A percentile compares a stretch with the other conserved stretches of the same genome.
Evolutionary conservation across 805 yeast species (phyloP).

Genomic region (Yarrowia sp.): DNA sequence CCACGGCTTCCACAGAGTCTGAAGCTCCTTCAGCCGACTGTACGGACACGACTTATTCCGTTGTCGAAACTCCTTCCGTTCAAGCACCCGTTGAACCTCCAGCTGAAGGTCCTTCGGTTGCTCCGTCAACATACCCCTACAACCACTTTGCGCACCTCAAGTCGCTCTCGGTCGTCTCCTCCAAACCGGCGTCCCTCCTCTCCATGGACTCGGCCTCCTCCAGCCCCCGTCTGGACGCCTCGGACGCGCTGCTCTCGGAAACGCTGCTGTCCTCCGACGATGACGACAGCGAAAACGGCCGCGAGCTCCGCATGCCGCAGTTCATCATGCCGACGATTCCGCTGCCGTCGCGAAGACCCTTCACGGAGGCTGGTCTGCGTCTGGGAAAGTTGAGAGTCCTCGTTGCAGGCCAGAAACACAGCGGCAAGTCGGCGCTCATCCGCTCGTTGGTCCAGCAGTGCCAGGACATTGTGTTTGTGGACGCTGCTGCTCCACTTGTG

Average conservation of each 20-base stretch:
- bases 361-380: conserved; percentile 32
- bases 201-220: conserved; percentile 1
- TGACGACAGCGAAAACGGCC: conserved; percentile 28
- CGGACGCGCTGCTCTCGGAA: background rate
- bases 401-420: conserved; percentile 86
- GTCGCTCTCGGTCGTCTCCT: background rate
- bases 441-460: conserved; percentile 74
- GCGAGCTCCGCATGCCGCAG: conserved; percentile 17
- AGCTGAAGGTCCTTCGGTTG: too few species aligned
- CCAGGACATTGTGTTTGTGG: conserved; percentile 34
- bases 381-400: conserved; percentile 40
- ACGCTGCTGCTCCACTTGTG: conserved; percentile 27
- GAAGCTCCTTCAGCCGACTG: too few species aligned
- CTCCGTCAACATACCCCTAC: too few species aligned
- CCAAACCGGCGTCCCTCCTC: background rate
- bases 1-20: background rate
- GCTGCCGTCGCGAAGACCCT: conserved; percentile 32
- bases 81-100: background rate
- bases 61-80: too few species aligned
- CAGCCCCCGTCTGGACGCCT: conserved; percentile 4
- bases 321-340: conserved; percentile 34
- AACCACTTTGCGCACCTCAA: background rate
- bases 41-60: too few species aligned
- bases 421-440: conserved; percentile 82
- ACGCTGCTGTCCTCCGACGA: conserved; percentile 9